Conservation (phyloP, 2,329 filamentous ascomycete species). For the Monilinia vaccinii-corymbosi region DNA sequence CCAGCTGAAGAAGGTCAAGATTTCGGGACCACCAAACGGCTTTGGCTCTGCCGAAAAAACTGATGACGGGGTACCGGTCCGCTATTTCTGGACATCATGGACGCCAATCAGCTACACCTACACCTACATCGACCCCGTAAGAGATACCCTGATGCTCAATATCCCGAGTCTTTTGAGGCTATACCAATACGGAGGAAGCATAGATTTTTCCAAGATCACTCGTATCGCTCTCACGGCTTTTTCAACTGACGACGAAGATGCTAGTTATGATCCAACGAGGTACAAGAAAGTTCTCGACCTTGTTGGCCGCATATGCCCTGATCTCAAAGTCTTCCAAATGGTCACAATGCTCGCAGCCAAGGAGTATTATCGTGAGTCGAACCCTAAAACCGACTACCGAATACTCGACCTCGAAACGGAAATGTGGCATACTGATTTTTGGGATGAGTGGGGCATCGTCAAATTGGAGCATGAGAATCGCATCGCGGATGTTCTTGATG, state of each 20-base stretch:
- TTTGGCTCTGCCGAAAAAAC: too few relatives aligned
- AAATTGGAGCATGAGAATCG: too few relatives aligned
- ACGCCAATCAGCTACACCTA: neutral
- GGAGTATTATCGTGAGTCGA: too few relatives aligned
- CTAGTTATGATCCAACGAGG: accelerated
- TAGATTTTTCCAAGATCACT: neutral
- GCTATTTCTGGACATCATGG: neutral
- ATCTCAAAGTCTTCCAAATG: neutral
- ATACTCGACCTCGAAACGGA: neutral
- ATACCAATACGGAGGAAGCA: neutral
- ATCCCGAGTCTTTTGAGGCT: neutral
- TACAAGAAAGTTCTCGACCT: neutral
- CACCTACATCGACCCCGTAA: neutral
- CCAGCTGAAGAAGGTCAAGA: neutral
- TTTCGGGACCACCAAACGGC: neutral
- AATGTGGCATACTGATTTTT: neutral
- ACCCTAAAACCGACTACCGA: neutral
- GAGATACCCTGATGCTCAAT: neutral
- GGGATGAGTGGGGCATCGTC: neutral
- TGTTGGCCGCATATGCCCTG: neutral
- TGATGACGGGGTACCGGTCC: neutral
- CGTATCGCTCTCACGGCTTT: neutral
- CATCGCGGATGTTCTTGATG: neutral
- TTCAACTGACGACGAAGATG: neutral
- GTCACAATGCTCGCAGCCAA: neutral